Evolutionary conservation across 2,329 filamentous ascomycete species (phyloP).

Genomic region (Penicillium sp.): DNA sequence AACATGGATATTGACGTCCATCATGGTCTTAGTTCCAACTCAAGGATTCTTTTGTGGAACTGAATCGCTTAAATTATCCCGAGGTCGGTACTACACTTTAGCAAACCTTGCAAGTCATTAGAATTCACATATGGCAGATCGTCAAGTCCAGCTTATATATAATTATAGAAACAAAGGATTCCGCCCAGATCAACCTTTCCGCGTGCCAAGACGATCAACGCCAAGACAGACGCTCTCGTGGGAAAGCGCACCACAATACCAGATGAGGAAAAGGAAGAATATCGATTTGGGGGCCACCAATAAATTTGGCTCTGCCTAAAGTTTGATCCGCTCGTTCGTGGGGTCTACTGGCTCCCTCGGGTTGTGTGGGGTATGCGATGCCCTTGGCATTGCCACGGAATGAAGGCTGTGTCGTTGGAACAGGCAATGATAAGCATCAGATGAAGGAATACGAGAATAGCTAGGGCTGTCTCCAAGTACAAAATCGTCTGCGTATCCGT

Average conservation of each 20-base stretch:
- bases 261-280: background rate
- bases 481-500: background rate
- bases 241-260: background rate
- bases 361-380: background rate
- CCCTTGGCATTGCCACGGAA: constrained; percentile 4
- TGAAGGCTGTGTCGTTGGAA: constrained; percentile 5
- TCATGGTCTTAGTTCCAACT: no score
- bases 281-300: background rate
- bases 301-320: background rate
- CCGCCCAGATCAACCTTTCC: background rate
- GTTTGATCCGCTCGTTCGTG: background rate
- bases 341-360: background rate
- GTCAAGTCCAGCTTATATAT: background rate
- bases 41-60: no score
- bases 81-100: no score
- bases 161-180: background rate
- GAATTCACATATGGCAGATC: no score
- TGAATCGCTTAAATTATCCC: no score
- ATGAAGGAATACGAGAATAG: background rate
- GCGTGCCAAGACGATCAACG: background rate
- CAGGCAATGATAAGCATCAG: constrained; percentile 2
- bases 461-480: background rate
- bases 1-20: no score
- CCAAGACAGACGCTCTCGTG: background rate
- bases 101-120: no score